Percentiles rank a stretch among this genome's conserved stretches.
Conservation (phyloP, 768 basidiomycete genomes). For the Clitopilus passeckerianus region DNA sequence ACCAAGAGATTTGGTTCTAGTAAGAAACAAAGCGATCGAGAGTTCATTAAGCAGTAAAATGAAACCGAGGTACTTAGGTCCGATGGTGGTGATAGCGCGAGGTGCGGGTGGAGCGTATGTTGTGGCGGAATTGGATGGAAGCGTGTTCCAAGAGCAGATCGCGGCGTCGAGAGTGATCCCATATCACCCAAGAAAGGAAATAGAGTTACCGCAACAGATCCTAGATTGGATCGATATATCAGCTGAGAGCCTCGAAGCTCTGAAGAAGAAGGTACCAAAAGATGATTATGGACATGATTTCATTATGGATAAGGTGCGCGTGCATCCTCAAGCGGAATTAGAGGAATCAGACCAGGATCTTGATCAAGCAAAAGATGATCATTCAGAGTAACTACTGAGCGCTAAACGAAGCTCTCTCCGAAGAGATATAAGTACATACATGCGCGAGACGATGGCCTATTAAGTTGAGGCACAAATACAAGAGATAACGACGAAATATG, state of each 20-base stretch:
- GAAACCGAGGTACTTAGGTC: constrained; percentile 31
- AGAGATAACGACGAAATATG: not conserved
- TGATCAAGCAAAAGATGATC: no score
- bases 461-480: no score
- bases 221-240: not conserved
- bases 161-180: constrained; percentile 22
- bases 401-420: no score
- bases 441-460: no score
- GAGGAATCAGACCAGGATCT: no score
- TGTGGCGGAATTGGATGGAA: constrained; percentile 23
- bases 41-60: constrained; percentile 23
- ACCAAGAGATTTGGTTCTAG: constrained; percentile 25
- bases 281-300: not conserved
- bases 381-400: no score
- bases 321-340: not conserved
- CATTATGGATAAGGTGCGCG: not conserved
- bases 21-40: constrained; percentile 26
- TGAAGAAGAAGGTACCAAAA: not conserved
- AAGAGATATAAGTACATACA: no score
- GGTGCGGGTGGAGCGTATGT: constrained; percentile 24
- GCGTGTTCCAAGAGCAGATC: constrained; percentile 17
- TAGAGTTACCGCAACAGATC: not conserved
- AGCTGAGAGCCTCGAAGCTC: not conserved
- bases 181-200: constrained; percentile 11
- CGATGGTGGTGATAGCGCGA: constrained; percentile 23